Conservation (phyloP, 1,284 basidiomycete genomes). For the Athelia sp. region DNA sequence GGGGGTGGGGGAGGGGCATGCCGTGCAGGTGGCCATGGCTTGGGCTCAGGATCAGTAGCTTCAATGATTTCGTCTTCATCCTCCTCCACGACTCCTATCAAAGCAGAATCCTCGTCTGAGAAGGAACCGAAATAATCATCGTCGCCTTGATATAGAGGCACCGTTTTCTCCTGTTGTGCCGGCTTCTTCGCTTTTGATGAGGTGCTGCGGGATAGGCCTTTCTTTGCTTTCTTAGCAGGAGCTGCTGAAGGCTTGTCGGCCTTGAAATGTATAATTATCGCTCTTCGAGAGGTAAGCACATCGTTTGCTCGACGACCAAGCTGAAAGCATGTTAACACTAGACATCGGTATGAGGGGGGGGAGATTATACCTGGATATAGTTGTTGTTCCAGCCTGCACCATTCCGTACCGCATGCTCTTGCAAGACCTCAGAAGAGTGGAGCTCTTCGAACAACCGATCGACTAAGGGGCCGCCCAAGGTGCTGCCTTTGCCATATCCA, state of each 20-base stretch:
- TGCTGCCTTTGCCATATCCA: conserved; percentile 51
- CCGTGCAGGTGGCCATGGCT: conserved; percentile 1
- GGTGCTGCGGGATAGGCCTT: neutral
- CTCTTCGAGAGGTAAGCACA: conserved; percentile 17
- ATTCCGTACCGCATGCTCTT: conserved; percentile 25
- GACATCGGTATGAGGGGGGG: neutral
- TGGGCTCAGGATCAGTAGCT: conserved; percentile 8
- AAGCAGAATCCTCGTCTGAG: conserved; percentile 13
- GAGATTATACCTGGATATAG: conserved; percentile 30
- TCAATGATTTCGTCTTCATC: conserved; percentile 8
- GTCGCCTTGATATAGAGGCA: conserved; percentile 21
- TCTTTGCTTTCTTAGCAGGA: conserved; percentile 17
- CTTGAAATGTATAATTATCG: conserved; percentile 16
- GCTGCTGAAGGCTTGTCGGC: conserved; percentile 4
- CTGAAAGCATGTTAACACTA: conserved; percentile 12
- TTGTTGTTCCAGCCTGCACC: conserved; percentile 29
- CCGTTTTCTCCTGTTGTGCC: neutral
- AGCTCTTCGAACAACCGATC: conserved; percentile 66
- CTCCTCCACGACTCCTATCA: neutral
- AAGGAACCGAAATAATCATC: conserved; percentile 22
- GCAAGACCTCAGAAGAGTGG: conserved; percentile 34
- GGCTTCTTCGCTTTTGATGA: conserved; percentile 10
- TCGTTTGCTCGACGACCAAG: conserved; percentile 21
- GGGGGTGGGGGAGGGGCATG: too few species aligned
- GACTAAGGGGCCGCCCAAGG: conserved; percentile 41